These are phyloP conservation scores for Picochlorum sp. DNA, from an alignment of 139 green algal genomes.

Conservation along the genomic window DNA sequence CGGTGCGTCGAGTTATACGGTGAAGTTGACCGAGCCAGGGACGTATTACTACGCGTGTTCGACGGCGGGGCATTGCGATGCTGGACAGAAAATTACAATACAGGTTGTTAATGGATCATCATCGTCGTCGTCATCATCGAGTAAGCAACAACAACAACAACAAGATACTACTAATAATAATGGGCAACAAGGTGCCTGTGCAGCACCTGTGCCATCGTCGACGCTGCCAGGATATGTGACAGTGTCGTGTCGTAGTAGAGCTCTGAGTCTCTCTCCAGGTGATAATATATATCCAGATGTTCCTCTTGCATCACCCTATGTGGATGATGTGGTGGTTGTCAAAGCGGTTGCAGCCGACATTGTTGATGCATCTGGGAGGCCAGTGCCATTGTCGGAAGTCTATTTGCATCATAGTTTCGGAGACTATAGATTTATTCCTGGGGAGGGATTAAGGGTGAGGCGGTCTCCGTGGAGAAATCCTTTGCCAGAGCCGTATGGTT, in stretches of 20 bases:
- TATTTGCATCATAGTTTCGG: constrained; percentile 14
- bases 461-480: constrained; percentile 1
- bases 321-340: neutral
- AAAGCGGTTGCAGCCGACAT: constrained; percentile 5
- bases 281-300: constrained; percentile 12
- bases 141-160: neutral
- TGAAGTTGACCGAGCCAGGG: constrained; percentile 2
- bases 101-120: neutral
- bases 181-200: neutral
- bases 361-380: constrained; percentile 4
- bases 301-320: neutral
- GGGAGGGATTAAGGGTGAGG: neutral
- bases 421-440: constrained; percentile 7
- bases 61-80: constrained; percentile 1
- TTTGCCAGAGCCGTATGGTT: neutral
- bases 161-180: neutral
- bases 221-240: neutral
- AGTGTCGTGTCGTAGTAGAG: constrained; percentile 4
- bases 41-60: constrained; percentile 4
- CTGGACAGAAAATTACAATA: neutral
- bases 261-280: neutral
- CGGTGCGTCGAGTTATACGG: neutral
- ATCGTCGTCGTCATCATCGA: too few species aligned
- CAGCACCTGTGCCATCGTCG: neutral
- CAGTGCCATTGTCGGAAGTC: constrained; percentile 5